Base-by-base conservation (phyloP, 2,329 filamentous ascomycete genomes). In the Beauveria sp. region DNA sequence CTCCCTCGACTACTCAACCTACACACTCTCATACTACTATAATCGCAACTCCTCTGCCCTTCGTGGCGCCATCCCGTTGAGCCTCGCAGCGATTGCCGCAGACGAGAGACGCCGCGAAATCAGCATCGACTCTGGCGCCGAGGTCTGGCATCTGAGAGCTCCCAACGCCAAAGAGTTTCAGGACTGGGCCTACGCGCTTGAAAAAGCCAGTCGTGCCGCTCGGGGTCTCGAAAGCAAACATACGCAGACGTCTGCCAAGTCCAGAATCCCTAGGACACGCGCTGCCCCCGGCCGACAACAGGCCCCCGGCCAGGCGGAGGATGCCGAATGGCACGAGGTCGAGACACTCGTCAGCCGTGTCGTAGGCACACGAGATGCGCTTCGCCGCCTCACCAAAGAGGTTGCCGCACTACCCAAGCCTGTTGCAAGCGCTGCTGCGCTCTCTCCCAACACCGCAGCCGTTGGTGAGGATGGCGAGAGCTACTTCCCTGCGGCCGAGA, bases 21-120 rank as follows among this genome's bases (percentile, higher is more conserved):
- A 90, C 64, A 98, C 95, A 0, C 79, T 99, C 38, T 98, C 95
- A 0, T 99, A 99, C 77, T 99, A 97, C 72, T 90, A 96, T 71
- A 95, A 93, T 72, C 88, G 91, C 51, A 93, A 96, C 70, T 96
- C 93, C 5, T 96, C 93, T 6, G 92, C 93, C 1, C 79, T 99
- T 49, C 86, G 95, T 63, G 95, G 95, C 20, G 92, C 95, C 8
- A 95, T 99, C 57, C 95, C 95, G 0, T 81, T 99, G 9, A 95
- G 91, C 28, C 78, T 99, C 57, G 95, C 95, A 18, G 95, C 91
- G 5, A 89, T 99, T 63, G 90, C 93, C 3, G 91, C 91, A 8
- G 93, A 96, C 70, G 91, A 95, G 72, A 86, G 90, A 69, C 86
- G 90, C 43, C 85, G 92, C 65, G 93, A 98, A 73, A 96, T 99